Percentiles rank a stretch among this genome's conserved stretches.
phyloP scores from a whole-genome alignment of 2,329 filamentous ascomycete species.

The Alternaria sp. region DNA sequence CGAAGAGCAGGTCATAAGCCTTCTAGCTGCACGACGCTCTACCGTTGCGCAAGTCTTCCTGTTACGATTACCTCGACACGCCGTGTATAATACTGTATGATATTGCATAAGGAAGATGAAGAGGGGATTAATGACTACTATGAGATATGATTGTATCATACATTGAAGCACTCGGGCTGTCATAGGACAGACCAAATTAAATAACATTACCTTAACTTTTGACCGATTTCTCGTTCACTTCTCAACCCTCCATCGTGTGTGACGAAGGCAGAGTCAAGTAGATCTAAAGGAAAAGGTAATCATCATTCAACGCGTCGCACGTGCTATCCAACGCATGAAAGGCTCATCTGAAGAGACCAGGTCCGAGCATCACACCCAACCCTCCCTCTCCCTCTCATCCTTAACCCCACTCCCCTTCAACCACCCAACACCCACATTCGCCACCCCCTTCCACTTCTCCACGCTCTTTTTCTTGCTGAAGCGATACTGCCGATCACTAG shows the following conservation, averaged over 20 bases:
- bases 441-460: constrained; percentile 44
- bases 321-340: neutral
- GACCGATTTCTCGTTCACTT: no score
- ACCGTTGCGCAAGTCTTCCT: neutral
- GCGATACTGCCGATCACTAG: constrained; percentile 39
- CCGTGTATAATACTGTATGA: neutral
- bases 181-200: neutral
- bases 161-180: neutral
- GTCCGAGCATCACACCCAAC: constrained; percentile 33
- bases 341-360: no score
- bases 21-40: neutral
- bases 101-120: neutral
- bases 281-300: neutral
- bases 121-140: neutral
- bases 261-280: neutral
- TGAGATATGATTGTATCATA: neutral
- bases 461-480: constrained; percentile 45
- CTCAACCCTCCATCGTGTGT: no score
- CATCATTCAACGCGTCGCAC: neutral
- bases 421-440: constrained; percentile 45
- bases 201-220: neutral
- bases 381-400: constrained; percentile 36
- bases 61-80: neutral
- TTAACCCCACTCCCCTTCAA: constrained; percentile 37
- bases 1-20: constrained; percentile 28